Conservation (phyloP, 331 rosid genomes). For the Prunus yedoensis region DNA sequence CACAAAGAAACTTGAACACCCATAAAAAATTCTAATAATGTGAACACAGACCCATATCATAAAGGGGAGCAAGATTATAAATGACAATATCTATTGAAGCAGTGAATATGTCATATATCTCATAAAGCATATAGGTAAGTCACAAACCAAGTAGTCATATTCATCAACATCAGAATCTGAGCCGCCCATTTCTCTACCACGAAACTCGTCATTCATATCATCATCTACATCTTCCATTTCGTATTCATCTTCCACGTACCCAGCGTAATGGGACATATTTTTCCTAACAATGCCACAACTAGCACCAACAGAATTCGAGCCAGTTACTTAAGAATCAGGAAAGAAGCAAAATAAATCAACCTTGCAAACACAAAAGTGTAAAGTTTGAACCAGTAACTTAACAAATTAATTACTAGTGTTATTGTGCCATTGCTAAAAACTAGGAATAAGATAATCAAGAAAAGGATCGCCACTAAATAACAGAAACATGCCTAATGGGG, state of each 20-base stretch:
- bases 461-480: not conserved
- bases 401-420: not conserved
- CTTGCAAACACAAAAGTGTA: not conserved
- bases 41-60: not conserved
- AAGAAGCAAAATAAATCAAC: not conserved
- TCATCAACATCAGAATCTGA: slow-evolving; percentile 75
- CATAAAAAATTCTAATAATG: not conserved
- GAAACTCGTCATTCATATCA: slow-evolving; percentile 57
- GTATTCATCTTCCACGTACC: slow-evolving; percentile 60
- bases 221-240: slow-evolving; percentile 79
- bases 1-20: not conserved
- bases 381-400: not conserved
- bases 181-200: slow-evolving; percentile 60
- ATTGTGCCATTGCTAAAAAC: not conserved
- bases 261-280: too few relatives aligned
- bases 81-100: not conserved
- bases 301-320: not conserved
- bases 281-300: slow-evolving; percentile 8
- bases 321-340: not conserved
- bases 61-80: not conserved
- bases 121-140: not conserved
- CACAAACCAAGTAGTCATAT: slow-evolving; percentile 57
- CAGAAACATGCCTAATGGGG: too few relatives aligned
- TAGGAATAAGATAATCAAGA: not conserved
- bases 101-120: not conserved